phyloP scores from a whole-genome alignment of 2,329 filamentous ascomycete genomes.

The Aureobasidium melanogenum region DNA sequence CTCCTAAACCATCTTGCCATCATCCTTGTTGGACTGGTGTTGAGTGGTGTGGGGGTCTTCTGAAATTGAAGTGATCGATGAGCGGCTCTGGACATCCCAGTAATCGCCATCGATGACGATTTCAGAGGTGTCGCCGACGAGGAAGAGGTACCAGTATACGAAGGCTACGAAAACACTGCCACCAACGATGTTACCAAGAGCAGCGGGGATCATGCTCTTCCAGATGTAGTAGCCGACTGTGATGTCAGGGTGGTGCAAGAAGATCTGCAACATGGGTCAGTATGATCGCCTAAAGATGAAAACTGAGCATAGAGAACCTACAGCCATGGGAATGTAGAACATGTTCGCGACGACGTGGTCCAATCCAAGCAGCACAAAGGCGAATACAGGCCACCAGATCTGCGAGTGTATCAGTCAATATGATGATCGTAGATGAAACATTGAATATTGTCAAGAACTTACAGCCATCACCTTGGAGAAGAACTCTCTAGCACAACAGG shows the following conservation, averaged over 20 bases:
- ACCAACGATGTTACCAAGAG: constrained; percentile 47
- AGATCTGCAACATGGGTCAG: constrained; percentile 30
- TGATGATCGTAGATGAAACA: no score
- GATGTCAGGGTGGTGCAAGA: constrained; percentile 36
- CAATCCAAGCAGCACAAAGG: no score
- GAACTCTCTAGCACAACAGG: constrained; percentile 41
- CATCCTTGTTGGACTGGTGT: background rate
- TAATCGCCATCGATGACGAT: constrained; percentile 10
- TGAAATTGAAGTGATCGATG: background rate
- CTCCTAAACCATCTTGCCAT: background rate
- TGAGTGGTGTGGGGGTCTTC: background rate
- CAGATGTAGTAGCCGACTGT: constrained; percentile 46
- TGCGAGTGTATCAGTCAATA: no score
- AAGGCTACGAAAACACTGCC: constrained; percentile 43
- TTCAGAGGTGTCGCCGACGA: background rate
- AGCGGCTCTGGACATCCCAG: background rate
- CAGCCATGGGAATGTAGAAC: no score
- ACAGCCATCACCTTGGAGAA: constrained; percentile 42
- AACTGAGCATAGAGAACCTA: no score
- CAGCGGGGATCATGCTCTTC: constrained; percentile 47
- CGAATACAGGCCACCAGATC: no score
- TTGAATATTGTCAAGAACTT: background rate
- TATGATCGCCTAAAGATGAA: no score
- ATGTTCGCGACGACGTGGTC: no score
- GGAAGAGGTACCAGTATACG: constrained; percentile 40